A percentile compares a stretch with the other conserved stretches of the same genome.
phyloP scores from a whole-genome alignment of 495 filamentous ascomycete species.

The Penicillium fimorum region DNA sequence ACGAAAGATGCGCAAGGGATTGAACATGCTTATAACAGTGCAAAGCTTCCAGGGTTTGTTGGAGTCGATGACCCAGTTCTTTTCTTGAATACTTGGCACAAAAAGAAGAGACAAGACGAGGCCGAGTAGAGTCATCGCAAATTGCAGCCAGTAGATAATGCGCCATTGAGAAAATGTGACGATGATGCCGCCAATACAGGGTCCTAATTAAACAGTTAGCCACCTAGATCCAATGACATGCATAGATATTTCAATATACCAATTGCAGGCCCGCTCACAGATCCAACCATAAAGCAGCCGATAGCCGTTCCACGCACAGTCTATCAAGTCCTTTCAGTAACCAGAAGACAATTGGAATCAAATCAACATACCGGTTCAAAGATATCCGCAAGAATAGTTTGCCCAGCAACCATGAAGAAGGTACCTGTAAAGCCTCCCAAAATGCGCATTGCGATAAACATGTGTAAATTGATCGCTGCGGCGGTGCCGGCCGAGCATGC shows the following conservation, averaged over 20 bases:
- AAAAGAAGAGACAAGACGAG: conserved; percentile 39
- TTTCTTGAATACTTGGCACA: conserved; percentile 34
- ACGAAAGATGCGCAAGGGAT: conserved; percentile 38
- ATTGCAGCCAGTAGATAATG: conserved; percentile 59
- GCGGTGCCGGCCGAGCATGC: conserved; percentile 38
- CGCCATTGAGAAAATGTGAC: conserved; percentile 57
- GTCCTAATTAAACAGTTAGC: conserved; percentile 27
- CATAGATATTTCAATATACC: conserved; percentile 35
- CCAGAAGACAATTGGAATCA: conserved; percentile 1
- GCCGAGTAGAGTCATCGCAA: conserved; percentile 47
- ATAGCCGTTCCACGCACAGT: conserved; percentile 55
- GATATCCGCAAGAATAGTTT: conserved; percentile 48
- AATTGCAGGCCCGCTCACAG: conserved; percentile 55
- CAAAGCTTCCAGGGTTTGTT: conserved; percentile 7
- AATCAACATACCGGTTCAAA: conserved; percentile 41
- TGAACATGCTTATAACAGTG: conserved; percentile 33
- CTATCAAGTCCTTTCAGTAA: conserved; percentile 25
- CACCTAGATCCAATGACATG: not conserved
- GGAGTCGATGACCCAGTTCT: conserved; percentile 1
- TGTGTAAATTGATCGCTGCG: conserved; percentile 30
- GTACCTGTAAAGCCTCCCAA: conserved; percentile 45
- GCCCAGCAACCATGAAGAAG: conserved; percentile 48
- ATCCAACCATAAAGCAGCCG: conserved; percentile 54
- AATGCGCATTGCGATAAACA: conserved; percentile 43
- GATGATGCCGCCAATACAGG: conserved; percentile 51